Base-by-base conservation (phyloP, 176 grass and related monocot genomes). In the Aegilops bicornis region DNA sequence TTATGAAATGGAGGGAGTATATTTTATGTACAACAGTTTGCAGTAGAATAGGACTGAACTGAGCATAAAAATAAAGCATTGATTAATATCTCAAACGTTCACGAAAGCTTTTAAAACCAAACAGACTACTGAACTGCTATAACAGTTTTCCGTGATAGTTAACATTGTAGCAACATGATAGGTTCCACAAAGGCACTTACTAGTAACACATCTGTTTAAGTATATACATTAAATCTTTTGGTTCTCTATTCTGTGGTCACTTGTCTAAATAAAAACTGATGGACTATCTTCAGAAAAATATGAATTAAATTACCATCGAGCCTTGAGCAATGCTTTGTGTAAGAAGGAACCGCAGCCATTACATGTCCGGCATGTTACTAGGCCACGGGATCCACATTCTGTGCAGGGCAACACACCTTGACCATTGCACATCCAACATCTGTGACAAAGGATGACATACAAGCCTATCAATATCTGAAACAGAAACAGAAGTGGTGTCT, bases 401-500 rank as follows among this genome's bases (percentile, higher is more conserved):
- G 48, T 85, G 88, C 97, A 99, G 14, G 87, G 91, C 63, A 94
- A 43, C 84, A 83, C 92, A 32, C 97, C 97, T 82, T 99, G 91
- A 37, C 94, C 97, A 30, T 73, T 91, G 56, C 97, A 99, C 56
- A 87, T 94, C 64, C 80, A 88, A 1, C 97, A 99, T 91, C 97
- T 99, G 96, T 82, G 33, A 84, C 59, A 91, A 91, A 80, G 45
- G 75, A 64, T 30, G 30, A 78, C 50, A 83, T 12, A 33, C 5
- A 78, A 47, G 70, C 40, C 82, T n/a, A 73, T 82, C 66, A 73
- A 47, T 54, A 86, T 74, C 8, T 60, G 32, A 60, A 33, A 56
- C 36, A 61, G 52, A 58, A 58, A 58, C 52, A 58, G 52, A 58
- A 58, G 52, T 58, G 52, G 6, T 58, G 8, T 58, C 20, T 22